Evolutionary conservation across 2,329 filamentous ascomycete genomes (phyloP).

Genomic region (Cucurbitaria berberidis): DNA sequence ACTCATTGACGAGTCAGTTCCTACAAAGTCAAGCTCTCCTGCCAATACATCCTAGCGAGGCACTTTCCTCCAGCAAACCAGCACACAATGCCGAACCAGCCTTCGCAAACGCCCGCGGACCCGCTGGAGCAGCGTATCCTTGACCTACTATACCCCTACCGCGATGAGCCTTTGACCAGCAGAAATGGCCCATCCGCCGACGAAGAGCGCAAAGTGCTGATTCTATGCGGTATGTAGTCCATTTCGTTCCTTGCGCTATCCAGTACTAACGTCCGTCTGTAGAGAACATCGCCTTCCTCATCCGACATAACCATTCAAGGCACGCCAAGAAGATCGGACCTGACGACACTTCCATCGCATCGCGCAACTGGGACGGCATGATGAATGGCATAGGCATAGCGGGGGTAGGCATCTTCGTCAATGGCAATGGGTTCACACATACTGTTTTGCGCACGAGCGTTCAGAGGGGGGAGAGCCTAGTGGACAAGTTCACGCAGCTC

Average conservation of each 20-base stretch:
- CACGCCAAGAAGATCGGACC: constrained; percentile 13
- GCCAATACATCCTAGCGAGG: too few relatives aligned
- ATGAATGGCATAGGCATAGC: background rate
- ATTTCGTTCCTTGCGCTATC: background rate
- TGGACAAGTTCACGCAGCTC: constrained; percentile 7
- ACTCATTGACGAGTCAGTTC: too few relatives aligned
- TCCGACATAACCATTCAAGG: constrained; percentile 14
- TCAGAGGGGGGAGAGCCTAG: background rate
- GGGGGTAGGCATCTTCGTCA: constrained; percentile 11
- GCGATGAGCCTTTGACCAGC: background rate
- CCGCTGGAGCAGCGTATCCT: constrained; percentile 3
- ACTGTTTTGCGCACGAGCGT: constrained; percentile 2
- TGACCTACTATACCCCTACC: constrained; percentile 1
- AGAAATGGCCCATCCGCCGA: background rate
- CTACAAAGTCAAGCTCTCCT: too few relatives aligned
- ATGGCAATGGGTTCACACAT: constrained; percentile 13
- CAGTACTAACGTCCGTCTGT: background rate
- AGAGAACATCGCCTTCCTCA: constrained; percentile 19
- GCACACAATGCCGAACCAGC: background rate
- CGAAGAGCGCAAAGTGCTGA: background rate
- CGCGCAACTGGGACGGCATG: constrained; percentile 8
- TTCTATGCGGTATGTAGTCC: background rate
- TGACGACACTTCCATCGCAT: constrained; percentile 7
- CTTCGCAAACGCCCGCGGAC: background rate
- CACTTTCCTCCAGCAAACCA: background rate